Percentiles rank a stretch among this genome's conserved stretches.
phyloP scores from a whole-genome alignment of 371 early-diverging fungal genomes.

The Zopfochytrium polystomum region DNA sequence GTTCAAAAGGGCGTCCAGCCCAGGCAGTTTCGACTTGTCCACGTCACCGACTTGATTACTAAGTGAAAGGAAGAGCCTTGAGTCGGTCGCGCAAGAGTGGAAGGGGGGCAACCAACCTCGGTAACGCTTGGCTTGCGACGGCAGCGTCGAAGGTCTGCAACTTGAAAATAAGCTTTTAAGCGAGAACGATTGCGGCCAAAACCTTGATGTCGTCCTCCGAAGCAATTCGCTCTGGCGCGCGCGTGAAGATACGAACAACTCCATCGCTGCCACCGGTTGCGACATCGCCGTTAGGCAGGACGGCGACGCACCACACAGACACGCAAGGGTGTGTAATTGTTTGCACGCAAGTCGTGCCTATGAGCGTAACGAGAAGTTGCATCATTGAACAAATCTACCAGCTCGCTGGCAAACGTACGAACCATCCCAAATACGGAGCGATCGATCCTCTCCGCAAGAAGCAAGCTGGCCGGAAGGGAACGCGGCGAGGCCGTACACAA shows the following conservation, averaged over 20 bases:
- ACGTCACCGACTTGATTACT: slow-evolving; percentile 85
- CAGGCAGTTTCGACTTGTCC: slow-evolving; percentile 78
- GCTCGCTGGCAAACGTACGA: not conserved
- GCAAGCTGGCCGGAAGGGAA: slow-evolving; percentile 73
- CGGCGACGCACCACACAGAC: slow-evolving; percentile 87
- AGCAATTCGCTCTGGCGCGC: slow-evolving; percentile 61
- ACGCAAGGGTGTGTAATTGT: slow-evolving; percentile 82
- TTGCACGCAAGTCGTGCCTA: slow-evolving; percentile 69
- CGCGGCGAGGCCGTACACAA: slow-evolving; percentile 79
- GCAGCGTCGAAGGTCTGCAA: slow-evolving; percentile 56
- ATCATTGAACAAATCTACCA: slow-evolving; percentile 1
- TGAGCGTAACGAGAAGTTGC: not conserved
- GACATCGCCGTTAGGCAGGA: slow-evolving; percentile 82
- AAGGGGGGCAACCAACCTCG: slow-evolving; percentile 57
- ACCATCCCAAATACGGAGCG: slow-evolving; percentile 84
- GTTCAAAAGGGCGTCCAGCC: slow-evolving; percentile 64
- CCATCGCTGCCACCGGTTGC: slow-evolving; percentile 85
- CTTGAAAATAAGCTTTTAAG: slow-evolving; percentile 1
- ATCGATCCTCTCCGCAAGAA: slow-evolving; percentile 89
- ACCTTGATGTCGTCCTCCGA: slow-evolving; percentile 54
- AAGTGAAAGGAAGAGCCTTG: slow-evolving; percentile 1
- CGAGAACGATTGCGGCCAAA: not conserved
- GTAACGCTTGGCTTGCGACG: slow-evolving; percentile 70
- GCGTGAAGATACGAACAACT: slow-evolving; percentile 76
- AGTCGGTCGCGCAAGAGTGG: not conserved